Evolutionary conservation across 2,329 filamentous ascomycete species (phyloP), one percentile per base, ranked within the genome.

Genomic region (Pseudopyricularia cyperi): DNA sequence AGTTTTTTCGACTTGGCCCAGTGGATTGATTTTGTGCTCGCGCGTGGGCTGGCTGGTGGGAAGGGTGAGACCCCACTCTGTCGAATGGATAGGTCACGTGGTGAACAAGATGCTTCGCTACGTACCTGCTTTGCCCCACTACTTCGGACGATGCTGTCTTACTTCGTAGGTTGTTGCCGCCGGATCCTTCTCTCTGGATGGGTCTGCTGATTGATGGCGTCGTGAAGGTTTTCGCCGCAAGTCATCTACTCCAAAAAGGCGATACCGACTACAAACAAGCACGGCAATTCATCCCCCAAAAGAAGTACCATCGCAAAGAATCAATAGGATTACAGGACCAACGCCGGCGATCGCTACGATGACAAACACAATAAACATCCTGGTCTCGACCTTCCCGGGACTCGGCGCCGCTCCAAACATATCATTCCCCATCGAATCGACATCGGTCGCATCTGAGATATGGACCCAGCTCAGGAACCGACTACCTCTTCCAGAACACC

Each of bases 341-440:
- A n/a, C n/a, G n/a, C n/a, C n/a, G n/a, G n/a, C n/a, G n/a, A n/a
- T n/a, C n/a, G 11, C 3, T 19, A 30, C 14, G 12, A 46, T 46
- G 39, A 24, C 50, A 4, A 12, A 32, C 9, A 51, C 39, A 6
- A 49, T 95, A 63, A 95, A 95, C 68, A 75, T 97, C 56, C 79
- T 97, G 54, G 73, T 98, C 55, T 84, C 88, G 59, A 88, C 85
- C 55, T 91, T 97, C 62, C 76, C 84, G 7, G 91, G 91, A 56
- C 77, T 95, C 17, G 83, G 84, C 47, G 77, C 95, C 7, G 89
- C 91, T 2, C 72, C 85, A n/a, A 94, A 89, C 0, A 74, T 95
- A 33, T 82, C 85, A 4, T 74, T 96, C n/a, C 82, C 87, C 1
- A 70, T 94, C 22, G 72, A 80, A 8, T 70, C 79, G 26, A 73